Conservation (phyloP, 2,329 filamentous ascomycete species). For the Talaromyces verruculosus region DNA sequence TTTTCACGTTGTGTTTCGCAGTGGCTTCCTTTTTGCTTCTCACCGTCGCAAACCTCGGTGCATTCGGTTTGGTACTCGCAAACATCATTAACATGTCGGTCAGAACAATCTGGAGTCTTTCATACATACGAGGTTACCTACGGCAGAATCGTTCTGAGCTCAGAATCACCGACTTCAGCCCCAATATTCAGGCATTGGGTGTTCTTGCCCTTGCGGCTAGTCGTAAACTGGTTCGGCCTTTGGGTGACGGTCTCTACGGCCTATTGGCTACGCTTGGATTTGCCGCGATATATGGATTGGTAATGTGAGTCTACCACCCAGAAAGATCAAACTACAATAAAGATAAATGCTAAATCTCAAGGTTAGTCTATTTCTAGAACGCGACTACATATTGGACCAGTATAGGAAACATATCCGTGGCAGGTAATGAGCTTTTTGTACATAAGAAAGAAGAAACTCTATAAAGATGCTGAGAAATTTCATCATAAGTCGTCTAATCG, state of each 20-base stretch:
- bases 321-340: neutral
- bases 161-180: conserved; percentile 45
- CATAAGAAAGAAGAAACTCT: conserved; percentile 11
- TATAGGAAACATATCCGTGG: conserved; percentile 15
- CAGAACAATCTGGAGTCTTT: conserved; percentile 75
- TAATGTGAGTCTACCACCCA: conserved; percentile 57
- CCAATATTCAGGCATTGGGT: conserved; percentile 46
- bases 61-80: conserved; percentile 76
- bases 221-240: conserved; percentile 37
- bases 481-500: conserved; percentile 33
- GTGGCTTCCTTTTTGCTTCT: conserved; percentile 73
- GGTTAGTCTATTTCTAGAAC: conserved; percentile 39
- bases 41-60: conserved; percentile 67
- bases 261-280: conserved; percentile 51
- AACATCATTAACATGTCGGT: conserved; percentile 89
- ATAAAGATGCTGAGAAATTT: conserved; percentile 26
- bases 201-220: conserved; percentile 49
- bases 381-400: conserved; percentile 32
- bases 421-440: neutral
- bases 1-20: conserved; percentile 75
- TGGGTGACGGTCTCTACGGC: conserved; percentile 27
- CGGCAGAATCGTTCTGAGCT: conserved; percentile 46
- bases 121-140: conserved; percentile 71
- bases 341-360: conserved; percentile 23
- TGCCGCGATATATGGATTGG: conserved; percentile 54